Evolutionary conservation across 768 basidiomycete genomes (phyloP).

Genomic region (Termitomyces sp.): DNA sequence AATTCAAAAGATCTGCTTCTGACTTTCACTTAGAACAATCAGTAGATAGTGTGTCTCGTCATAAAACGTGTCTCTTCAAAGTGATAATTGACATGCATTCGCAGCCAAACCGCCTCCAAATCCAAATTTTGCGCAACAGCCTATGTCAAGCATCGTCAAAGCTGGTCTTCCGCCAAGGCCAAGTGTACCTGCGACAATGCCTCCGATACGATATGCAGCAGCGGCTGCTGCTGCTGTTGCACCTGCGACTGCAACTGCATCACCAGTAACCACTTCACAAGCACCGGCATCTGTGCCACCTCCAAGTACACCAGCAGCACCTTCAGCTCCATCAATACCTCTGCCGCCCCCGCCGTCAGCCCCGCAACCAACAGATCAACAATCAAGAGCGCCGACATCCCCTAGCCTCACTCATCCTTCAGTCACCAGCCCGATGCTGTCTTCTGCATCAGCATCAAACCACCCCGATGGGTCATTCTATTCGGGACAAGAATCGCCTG

Average conservation of each 20-base stretch:
- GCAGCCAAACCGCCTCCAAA: constrained; percentile 66
- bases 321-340: constrained; percentile 39
- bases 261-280: constrained; percentile 30
- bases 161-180: constrained; percentile 56
- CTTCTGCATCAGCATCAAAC: constrained; percentile 65
- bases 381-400: constrained; percentile 53
- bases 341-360: constrained; percentile 28
- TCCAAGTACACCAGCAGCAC: constrained; percentile 31
- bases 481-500: constrained; percentile 70
- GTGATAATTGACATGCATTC: constrained; percentile 7
- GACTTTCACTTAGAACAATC: constrained; percentile 54
- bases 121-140: constrained; percentile 78
- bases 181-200: constrained; percentile 55
- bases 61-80: neutral
- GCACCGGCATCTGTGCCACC: constrained; percentile 36
- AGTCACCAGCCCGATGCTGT: constrained; percentile 76
- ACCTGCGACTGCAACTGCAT: constrained; percentile 22
- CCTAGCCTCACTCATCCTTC: constrained; percentile 87
- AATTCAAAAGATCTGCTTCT: constrained; percentile 2
- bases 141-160: constrained; percentile 73
- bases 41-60: constrained; percentile 51
- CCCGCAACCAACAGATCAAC: constrained; percentile 30
- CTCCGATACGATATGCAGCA: constrained; percentile 88
- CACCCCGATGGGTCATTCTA: constrained; percentile 68
- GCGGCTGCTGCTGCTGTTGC: constrained; percentile 70